A percentile compares a stretch with the other conserved stretches of the same genome.
Conservation (phyloP, 257 asterid genomes). For the Ajuga chamaepitys region DNA sequence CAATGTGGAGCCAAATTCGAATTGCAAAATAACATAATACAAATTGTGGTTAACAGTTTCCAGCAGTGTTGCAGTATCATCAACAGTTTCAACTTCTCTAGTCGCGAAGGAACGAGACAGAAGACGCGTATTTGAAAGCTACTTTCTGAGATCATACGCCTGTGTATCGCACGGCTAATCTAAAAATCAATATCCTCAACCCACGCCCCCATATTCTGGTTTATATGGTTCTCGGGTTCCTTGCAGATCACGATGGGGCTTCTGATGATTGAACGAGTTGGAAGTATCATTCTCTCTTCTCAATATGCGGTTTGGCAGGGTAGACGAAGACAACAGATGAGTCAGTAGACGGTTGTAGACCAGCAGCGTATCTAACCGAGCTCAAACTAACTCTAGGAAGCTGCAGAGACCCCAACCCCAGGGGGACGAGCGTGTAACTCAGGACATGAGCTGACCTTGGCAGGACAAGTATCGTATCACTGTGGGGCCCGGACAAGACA, state of each 20-base stretch:
- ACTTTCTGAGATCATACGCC: not conserved
- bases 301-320: conserved; percentile 65
- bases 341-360: conserved; percentile 59
- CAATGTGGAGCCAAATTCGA: not conserved
- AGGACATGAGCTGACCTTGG: conserved; percentile 60
- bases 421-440: conserved; percentile 67
- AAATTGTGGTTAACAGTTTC: too few species aligned
- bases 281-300: conserved; percentile 18
- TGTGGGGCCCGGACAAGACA: conserved; percentile 76
- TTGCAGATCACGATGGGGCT: too few species aligned
- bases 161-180: not conserved
- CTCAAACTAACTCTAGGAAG: conserved; percentile 71
- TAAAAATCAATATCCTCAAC: not conserved
- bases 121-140: not conserved
- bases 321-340: conserved; percentile 69
- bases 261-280: not conserved
- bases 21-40: not conserved
- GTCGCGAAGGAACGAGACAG: not conserved
- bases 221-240: not conserved
- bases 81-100: not conserved
- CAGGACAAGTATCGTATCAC: conserved; percentile 60
- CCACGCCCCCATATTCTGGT: not conserved
- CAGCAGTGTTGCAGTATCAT: not conserved
- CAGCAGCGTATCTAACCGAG: conserved; percentile 67
- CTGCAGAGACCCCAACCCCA: conserved; percentile 72